phyloP scores from a whole-genome alignment of 2,329 filamentous ascomycete genomes.

The Scedosporium aurantiacum region DNA sequence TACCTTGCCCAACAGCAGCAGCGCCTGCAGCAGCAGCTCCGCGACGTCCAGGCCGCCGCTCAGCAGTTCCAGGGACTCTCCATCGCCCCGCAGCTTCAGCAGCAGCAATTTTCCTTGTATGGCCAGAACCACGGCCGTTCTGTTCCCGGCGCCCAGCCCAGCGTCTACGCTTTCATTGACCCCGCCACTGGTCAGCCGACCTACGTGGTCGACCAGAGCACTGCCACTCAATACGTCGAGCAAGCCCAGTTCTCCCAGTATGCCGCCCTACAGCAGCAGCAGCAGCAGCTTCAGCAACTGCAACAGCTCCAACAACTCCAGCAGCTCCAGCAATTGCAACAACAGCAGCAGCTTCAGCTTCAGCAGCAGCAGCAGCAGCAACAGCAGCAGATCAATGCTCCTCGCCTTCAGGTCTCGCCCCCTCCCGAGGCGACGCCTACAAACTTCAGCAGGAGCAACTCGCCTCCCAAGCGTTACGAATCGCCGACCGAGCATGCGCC shows the following conservation, averaged over 20 bases:
- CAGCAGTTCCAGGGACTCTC: conserved; percentile 73
- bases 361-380: conserved; percentile 16
- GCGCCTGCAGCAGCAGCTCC: conserved; percentile 84
- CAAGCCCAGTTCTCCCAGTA: conserved; percentile 23
- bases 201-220: conserved; percentile 63
- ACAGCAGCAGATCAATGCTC: conserved; percentile 43
- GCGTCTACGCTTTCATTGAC: conserved; percentile 63
- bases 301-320: conserved; percentile 24
- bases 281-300: conserved; percentile 26
- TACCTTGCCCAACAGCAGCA: conserved; percentile 93
- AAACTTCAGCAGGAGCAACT: conserved; percentile 46
- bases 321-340: conserved; percentile 26
- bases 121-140: conserved; percentile 8
- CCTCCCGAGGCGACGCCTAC: conserved; percentile 49
- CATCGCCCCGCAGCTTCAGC: conserved; percentile 44
- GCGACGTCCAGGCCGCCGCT: conserved; percentile 70
- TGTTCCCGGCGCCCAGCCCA: conserved; percentile 21
- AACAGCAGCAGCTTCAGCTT: conserved; percentile 16
- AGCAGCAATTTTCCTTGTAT: conserved; percentile 27
- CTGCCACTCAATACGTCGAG: conserved; percentile 31
- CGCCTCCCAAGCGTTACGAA: conserved; percentile 54
- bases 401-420: conserved; percentile 73
- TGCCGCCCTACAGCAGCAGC: conserved; percentile 29
- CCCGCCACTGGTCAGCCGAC: conserved; percentile 74
- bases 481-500: conserved; percentile 59